phyloP scores from a whole-genome alignment of 179 eudicot genomes.

The Heliamphora pulchella region DNA sequence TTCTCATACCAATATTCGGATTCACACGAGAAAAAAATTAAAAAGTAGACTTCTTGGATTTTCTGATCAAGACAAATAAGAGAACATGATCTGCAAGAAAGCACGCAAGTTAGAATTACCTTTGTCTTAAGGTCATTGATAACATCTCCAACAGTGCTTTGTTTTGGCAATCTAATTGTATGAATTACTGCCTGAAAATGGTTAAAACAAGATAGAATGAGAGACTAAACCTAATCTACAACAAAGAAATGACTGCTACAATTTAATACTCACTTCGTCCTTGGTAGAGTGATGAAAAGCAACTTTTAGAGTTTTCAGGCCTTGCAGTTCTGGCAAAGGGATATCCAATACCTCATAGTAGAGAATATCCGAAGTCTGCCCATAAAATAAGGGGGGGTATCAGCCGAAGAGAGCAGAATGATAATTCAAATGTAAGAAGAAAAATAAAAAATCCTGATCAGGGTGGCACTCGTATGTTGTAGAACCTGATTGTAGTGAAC shows the following conservation, averaged over 20 bases:
- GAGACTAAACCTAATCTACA: neutral
- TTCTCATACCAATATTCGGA: no score
- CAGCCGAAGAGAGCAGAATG: neutral
- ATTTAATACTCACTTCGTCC: constrained; percentile 55
- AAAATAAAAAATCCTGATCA: neutral
- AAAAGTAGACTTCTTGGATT: no score
- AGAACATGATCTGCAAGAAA: constrained; percentile 7
- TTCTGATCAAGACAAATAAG: neutral
- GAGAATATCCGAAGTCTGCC: constrained; percentile 75
- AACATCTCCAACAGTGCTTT: constrained; percentile 89
- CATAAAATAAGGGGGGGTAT: constrained; percentile 8
- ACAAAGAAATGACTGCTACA: neutral
- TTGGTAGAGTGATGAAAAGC: constrained; percentile 72
- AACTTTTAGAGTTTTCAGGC: constrained; percentile 83
- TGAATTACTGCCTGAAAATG: constrained; percentile 62
- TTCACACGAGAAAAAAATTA: no score
- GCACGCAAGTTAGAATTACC: constrained; percentile 33
- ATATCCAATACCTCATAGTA: constrained; percentile 90
- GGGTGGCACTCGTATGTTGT: neutral
- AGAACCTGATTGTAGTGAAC: constrained; percentile 84
- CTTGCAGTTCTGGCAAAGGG: constrained; percentile 87
- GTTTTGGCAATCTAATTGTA: constrained; percentile 80
- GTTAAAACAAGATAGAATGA: constrained; percentile 7
- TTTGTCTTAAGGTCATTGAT: constrained; percentile 76
- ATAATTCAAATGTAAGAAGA: neutral